Percentiles rank a stretch among this genome's conserved stretches.
phyloP scores from a whole-genome alignment of 2,329 filamentous ascomycete species.

The Fusarium sp. region DNA sequence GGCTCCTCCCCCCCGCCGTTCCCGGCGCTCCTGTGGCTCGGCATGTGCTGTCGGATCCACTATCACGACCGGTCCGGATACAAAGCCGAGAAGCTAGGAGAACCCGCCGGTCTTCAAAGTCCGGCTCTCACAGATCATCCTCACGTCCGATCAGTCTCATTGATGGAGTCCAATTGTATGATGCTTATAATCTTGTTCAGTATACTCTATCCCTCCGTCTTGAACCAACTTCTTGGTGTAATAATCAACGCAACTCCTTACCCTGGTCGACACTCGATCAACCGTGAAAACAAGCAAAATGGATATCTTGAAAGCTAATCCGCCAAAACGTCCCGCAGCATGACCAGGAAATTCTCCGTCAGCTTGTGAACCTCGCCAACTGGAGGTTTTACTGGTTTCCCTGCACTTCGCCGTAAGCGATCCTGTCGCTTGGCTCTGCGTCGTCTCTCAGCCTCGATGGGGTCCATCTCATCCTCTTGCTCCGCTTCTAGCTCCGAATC shows the following conservation, averaged over 20 bases:
- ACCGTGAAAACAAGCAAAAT: slow-evolving; percentile 13
- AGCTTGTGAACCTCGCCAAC: slow-evolving; percentile 86
- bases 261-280: neutral
- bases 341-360: slow-evolving; percentile 81
- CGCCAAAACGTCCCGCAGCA: slow-evolving; percentile 85
- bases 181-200: slow-evolving; percentile 2
- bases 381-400: slow-evolving; percentile 84
- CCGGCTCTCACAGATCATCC: slow-evolving; percentile 15
- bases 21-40: slow-evolving; percentile 17
- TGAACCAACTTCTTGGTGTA: neutral
- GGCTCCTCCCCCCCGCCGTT: slow-evolving; percentile 29
- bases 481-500: slow-evolving; percentile 78
- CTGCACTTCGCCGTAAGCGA: slow-evolving; percentile 81
- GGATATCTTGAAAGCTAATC: slow-evolving; percentile 61
- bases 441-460: slow-evolving; percentile 87
- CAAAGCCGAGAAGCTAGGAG: slow-evolving; percentile 26
- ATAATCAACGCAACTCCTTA: slow-evolving; percentile 16
- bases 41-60: slow-evolving; percentile 38
- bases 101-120: slow-evolving; percentile 34
- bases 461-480: slow-evolving; percentile 83
- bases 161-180: neutral
- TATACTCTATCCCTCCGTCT: slow-evolving; percentile 3
- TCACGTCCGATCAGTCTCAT: neutral
- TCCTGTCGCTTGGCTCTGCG: slow-evolving; percentile 83
- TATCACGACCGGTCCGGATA: slow-evolving; percentile 23